Percentiles rank a stretch among this genome's conserved stretches.
phyloP scores from a whole-genome alignment of 352 stramenopile species.

The Globisporangium paroecandrum region DNA sequence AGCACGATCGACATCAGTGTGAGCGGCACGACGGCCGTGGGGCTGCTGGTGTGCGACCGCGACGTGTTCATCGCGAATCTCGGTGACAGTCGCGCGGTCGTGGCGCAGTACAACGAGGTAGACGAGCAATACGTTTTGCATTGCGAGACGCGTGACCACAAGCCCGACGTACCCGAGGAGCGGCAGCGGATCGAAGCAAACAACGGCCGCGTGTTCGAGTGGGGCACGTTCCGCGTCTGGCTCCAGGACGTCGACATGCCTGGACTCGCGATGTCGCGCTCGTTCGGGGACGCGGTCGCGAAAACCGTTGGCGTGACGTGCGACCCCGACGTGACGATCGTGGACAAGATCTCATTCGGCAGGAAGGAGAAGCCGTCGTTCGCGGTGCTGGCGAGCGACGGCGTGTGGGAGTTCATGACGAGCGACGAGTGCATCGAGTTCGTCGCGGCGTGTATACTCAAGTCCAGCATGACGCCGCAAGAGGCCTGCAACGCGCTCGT shows the following conservation, averaged over 20 bases:
- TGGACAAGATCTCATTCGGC: constrained; percentile 37
- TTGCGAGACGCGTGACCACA: constrained; percentile 76
- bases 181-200: constrained; percentile 57
- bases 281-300: constrained; percentile 73
- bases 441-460: constrained; percentile 45
- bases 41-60: constrained; percentile 50
- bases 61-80: constrained; percentile 74
- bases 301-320: constrained; percentile 76
- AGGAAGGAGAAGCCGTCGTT: constrained; percentile 36
- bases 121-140: constrained; percentile 44
- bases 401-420: constrained; percentile 84
- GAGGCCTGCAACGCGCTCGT: constrained; percentile 63
- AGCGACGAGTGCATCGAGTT: constrained; percentile 69
- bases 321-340: constrained; percentile 54
- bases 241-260: constrained; percentile 84
- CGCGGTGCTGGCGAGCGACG: constrained; percentile 72
- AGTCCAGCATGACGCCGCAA: constrained; percentile 50
- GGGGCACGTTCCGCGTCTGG: constrained; percentile 76
- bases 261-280: constrained; percentile 81
- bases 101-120: constrained; percentile 36
- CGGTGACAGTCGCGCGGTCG: constrained; percentile 66
- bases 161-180: constrained; percentile 68
- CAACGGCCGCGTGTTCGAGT: constrained; percentile 82
- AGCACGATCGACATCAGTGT: constrained; percentile 70
- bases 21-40: constrained; percentile 72